Evolutionary conservation across 331 rosid species (phyloP).

Genomic region (Cydonia oblonga): DNA sequence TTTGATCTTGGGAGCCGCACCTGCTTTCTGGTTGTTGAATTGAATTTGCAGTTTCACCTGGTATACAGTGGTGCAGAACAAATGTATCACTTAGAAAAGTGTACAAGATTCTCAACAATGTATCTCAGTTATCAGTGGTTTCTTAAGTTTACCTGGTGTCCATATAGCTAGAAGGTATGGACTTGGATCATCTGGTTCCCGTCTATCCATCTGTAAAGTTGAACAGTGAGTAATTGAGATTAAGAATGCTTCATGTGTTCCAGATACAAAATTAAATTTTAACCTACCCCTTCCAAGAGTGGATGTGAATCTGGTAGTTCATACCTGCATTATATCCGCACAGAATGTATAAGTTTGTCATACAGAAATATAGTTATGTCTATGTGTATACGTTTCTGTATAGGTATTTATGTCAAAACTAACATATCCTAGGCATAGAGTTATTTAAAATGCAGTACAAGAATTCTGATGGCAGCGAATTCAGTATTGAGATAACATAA

Average conservation of each 20-base stretch:
- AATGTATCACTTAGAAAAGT: slow-evolving; percentile 6
- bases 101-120: neutral
- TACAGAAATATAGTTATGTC: neutral
- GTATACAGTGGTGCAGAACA: neutral
- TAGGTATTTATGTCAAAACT: neutral
- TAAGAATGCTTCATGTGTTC: slow-evolving; percentile 4
- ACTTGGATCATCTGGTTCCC: slow-evolving; percentile 90
- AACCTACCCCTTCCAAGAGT: slow-evolving; percentile 58
- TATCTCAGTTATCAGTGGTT: neutral
- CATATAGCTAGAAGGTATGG: slow-evolving; percentile 95
- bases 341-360: slow-evolving; percentile 14
- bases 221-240: slow-evolving; percentile 7
- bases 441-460: neutral
- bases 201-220: slow-evolving; percentile 54
- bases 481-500: neutral
- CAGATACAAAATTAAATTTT: slow-evolving; percentile 2
- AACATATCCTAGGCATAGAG: neutral
- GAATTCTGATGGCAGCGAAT: neutral
- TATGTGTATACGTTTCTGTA: neutral
- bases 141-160: slow-evolving; percentile 65
- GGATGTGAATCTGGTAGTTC: slow-evolving; percentile 96
- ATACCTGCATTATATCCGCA: slow-evolving; percentile 53
- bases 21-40: slow-evolving; percentile 55
- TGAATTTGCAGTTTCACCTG: slow-evolving; percentile 79
- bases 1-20: slow-evolving; percentile 45